Evolutionary conservation across 179 eudicot species (phyloP).

Genomic region (Vitellaria paradoxa): DNA sequence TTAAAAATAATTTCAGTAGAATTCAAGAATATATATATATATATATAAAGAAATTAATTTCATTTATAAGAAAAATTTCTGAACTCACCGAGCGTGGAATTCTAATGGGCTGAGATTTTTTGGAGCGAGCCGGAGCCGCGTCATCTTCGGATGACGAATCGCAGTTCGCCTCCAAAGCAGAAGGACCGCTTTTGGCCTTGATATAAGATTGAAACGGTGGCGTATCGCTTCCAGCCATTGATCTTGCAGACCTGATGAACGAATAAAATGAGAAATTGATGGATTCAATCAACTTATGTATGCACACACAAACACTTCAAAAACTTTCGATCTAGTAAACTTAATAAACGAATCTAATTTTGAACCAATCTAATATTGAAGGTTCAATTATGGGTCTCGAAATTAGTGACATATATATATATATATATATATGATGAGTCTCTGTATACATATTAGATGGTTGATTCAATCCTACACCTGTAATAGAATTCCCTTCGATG

Average conservation of each 20-base stretch:
- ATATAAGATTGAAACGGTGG: conserved; percentile 48
- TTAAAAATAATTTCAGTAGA: too few relatives aligned
- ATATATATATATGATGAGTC: too few relatives aligned
- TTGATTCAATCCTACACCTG: conserved; percentile 3
- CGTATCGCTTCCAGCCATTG: conserved; percentile 57
- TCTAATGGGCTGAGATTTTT: conserved; percentile 30
- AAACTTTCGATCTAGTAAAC: too few relatives aligned
- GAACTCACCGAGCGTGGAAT: conserved; percentile 45
- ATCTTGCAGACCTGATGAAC: conserved; percentile 56
- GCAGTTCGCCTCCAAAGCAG: conserved; percentile 25
- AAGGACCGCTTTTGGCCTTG: conserved; percentile 48
- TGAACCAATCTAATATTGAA: too few relatives aligned
- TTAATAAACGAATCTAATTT: too few relatives aligned
- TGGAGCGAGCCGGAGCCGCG: conserved; percentile 19
- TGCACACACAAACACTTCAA: too few relatives aligned
- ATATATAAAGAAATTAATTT: not conserved
- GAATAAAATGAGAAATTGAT: not conserved
- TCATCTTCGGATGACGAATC: conserved; percentile 53
- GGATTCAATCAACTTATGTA: too few relatives aligned
- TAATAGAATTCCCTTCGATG: conserved; percentile 17
- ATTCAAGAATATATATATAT: too few relatives aligned
- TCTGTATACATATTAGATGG: too few relatives aligned
- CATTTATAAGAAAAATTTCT: not conserved
- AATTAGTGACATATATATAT: too few relatives aligned
- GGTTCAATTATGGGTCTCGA: too few relatives aligned